phyloP scores from a whole-genome alignment of 805 yeast genomes.

The Spathaspora boniae region DNA sequence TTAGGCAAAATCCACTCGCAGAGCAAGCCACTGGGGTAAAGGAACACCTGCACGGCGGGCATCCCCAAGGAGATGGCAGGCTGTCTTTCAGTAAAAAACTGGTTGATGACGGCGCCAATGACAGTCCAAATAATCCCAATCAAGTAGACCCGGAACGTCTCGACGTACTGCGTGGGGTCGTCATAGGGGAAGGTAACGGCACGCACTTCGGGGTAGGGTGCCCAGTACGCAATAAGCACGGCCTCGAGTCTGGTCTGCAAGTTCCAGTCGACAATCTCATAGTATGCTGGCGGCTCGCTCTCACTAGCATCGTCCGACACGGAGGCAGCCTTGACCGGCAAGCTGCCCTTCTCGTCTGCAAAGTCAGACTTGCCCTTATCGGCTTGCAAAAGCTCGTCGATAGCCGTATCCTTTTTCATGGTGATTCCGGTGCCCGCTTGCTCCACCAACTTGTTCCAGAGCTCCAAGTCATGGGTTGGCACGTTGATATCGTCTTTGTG shows the following conservation, averaged over 20 bases:
- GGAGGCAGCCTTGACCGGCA: no score
- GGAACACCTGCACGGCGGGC: slow-evolving; percentile 42
- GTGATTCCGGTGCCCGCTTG: not conserved
- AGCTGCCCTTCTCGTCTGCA: no score
- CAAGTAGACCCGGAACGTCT: slow-evolving; percentile 48
- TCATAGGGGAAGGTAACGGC: slow-evolving; percentile 30
- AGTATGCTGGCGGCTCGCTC: not conserved
- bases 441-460: slow-evolving; percentile 18
- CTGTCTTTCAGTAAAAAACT: slow-evolving; percentile 52
- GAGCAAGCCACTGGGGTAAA: slow-evolving; percentile 42
- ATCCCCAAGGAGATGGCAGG: slow-evolving; percentile 43
- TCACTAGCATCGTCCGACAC: slow-evolving; percentile 6
- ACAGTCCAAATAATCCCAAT: slow-evolving; percentile 49
- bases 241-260: slow-evolving; percentile 39
- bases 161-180: slow-evolving; percentile 32
- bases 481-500: slow-evolving; percentile 33
- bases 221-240: slow-evolving; percentile 31
- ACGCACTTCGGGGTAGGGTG: slow-evolving; percentile 31
- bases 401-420: not conserved
- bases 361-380: not conserved
- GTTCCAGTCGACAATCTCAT: slow-evolving; percentile 10
- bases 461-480: slow-evolving; percentile 24
- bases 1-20: slow-evolving; percentile 36
- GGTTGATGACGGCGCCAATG: slow-evolving; percentile 52
- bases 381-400: not conserved